These are phyloP conservation scores for Arabidopsis suecica DNA, from an alignment of 345 rosid species.

Conservation along the genomic window DNA sequence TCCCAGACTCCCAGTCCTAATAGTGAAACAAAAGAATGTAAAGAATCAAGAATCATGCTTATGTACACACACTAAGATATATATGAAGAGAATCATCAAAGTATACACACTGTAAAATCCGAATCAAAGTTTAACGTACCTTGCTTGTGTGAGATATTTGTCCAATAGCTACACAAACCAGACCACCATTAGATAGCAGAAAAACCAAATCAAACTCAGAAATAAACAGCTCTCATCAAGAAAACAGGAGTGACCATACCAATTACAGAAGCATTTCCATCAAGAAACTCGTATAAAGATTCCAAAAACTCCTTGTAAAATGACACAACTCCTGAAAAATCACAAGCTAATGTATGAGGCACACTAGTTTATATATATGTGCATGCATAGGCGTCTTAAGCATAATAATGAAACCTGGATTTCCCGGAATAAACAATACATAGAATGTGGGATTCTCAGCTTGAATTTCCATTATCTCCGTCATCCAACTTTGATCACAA, in stretches of 20 bases:
- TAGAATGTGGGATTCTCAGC: conserved; percentile 66
- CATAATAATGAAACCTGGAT: conserved; percentile 60
- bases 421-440: conserved; percentile 82
- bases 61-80: conserved; percentile 1
- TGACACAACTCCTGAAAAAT: conserved; percentile 61
- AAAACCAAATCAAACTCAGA: conserved; percentile 19
- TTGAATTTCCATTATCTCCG: conserved; percentile 72
- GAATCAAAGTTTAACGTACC: conserved; percentile 50
- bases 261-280: conserved; percentile 64
- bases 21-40: neutral
- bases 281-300: conserved; percentile 64
- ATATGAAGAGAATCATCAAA: conserved; percentile 11
- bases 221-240: neutral
- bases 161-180: conserved; percentile 58
- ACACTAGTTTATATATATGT: too few relatives aligned
- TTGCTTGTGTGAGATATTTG: conserved; percentile 70
- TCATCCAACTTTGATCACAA: conserved; percentile 56
- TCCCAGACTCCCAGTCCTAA: conserved; percentile 73
- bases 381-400: neutral
- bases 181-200: conserved; percentile 15
- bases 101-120: neutral
- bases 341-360: conserved; percentile 11
- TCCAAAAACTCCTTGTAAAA: conserved; percentile 85
- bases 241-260: conserved; percentile 45
- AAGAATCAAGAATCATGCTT: neutral